These are phyloP conservation scores for Histomonas meleagridis DNA, from an alignment of 208 protist species.

Conservation along the genomic window DNA sequence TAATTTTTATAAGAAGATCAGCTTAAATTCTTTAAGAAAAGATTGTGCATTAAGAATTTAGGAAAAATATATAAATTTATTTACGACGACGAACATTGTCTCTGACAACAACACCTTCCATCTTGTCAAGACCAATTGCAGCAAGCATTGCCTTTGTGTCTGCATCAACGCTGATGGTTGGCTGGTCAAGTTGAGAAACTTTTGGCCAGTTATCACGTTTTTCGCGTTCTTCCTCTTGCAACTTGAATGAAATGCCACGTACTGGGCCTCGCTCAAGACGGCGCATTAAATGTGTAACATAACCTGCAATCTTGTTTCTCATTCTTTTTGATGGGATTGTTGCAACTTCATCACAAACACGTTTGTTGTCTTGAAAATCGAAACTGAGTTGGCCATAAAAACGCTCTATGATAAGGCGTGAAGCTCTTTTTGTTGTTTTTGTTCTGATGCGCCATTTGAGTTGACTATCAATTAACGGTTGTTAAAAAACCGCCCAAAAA, in stretches of 20 bases:
- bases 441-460: conserved; percentile 94
- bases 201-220: conserved; percentile 96
- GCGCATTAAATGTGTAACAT: conserved; percentile 64
- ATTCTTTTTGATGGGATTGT: conserved; percentile 94
- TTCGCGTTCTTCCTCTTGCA: conserved; percentile 99
- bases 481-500: no score
- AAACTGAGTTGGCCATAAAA: conserved; percentile 93
- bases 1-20: no score
- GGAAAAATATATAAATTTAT: neutral
- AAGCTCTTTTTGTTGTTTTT: conserved; percentile 98
- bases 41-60: no score
- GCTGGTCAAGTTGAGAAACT: conserved; percentile 61
- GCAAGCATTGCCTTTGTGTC: conserved; percentile 51
- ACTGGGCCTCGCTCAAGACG: conserved; percentile 73
- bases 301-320: conserved; percentile 99
- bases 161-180: conserved; percentile 40
- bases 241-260: conserved; percentile 97
- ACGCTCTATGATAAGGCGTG: conserved; percentile 96
- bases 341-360: conserved; percentile 79
- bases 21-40: no score
- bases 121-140: conserved; percentile 41
- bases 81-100: neutral
- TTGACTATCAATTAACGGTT: no score
- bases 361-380: conserved; percentile 99
- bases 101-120: conserved; percentile 11